Evolutionary conservation across 2,329 filamentous ascomycete species (phyloP), one percentile per base, ranked within the genome.

Genomic region (Colletotrichum trifolii): DNA sequence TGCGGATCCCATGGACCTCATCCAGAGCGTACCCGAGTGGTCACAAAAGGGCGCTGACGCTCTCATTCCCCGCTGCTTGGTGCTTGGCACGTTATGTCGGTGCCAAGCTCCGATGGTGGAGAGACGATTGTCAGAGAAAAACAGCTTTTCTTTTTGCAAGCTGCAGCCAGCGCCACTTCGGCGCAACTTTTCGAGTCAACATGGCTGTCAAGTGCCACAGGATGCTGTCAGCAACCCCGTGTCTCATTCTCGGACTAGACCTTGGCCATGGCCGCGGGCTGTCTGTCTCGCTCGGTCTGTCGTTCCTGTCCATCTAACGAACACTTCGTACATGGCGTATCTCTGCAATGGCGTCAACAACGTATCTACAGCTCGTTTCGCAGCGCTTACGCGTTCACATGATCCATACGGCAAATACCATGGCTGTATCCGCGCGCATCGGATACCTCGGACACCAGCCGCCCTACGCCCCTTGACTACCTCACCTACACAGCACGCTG

Each of bases 61-160:
- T 25, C 25, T 25, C 25, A 11, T 13, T 46, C n/a, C 46, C 8
- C 12, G 13, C 9, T 38, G 10, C 33, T 17, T 2, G 25, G 10
- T 45, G 35, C 40, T 47, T 58, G 47, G 47, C 40, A 58, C 59
- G 13, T 17, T 12, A 42, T 38, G 42, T 42, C 38, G 49, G 34
- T 35, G 40, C 52, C 63, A 57, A 53, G 52, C 8, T 48, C 58
- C 42, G 58, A 33, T 38, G 47, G 40, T 55, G 52, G 50, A 47
- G 58, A 47, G 35, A 25, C 36, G 36, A 38, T 34, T 56, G 58
- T 53, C 43, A 48, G 47, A 43, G 47, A 56, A 33, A 55, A 40
- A 62, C 12, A 42, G 25, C 15, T 6, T 53, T 65, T 25, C 58
- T 56, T 62, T 60, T 50, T 17, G 7, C 13, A 15, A 10, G 35